These are phyloP conservation scores for Stephania japonica DNA, from an alignment of 164 flowering plant species.

Conservation along the genomic window DNA sequence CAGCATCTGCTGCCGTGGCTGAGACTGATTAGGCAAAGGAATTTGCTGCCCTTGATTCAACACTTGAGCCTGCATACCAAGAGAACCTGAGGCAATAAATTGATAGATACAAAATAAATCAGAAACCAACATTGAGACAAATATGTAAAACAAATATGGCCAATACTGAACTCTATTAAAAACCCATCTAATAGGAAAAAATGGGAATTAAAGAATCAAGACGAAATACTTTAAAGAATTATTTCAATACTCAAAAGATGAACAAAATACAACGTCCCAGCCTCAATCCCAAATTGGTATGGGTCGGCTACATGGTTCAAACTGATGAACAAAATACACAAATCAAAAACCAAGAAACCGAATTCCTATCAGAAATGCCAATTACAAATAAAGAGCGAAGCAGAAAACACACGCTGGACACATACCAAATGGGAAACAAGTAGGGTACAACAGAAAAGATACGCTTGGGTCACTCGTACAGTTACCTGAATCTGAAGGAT, in stretches of 20 bases:
- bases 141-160: neutral
- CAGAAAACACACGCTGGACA: neutral
- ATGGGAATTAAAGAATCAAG: neutral
- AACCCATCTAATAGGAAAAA: neutral
- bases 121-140: neutral
- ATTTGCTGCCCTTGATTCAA: slow-evolving; percentile 53
- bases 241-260: too few species aligned
- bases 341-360: too few species aligned
- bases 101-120: neutral
- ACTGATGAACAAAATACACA: too few species aligned
- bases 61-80: slow-evolving; percentile 50
- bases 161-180: neutral
- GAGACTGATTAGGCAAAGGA: slow-evolving; percentile 56
- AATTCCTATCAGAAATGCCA: too few species aligned
- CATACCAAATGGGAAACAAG: too few species aligned
- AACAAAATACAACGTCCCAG: too few species aligned
- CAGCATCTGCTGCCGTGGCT: slow-evolving; percentile 47
- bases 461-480: too few species aligned
- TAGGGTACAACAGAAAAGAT: too few species aligned
- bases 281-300: too few species aligned
- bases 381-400: neutral
- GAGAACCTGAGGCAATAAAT: neutral
- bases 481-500: slow-evolving; percentile 40
- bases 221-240: too few species aligned
- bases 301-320: too few species aligned